A percentile compares a stretch with the other conserved stretches of the same genome.
Evolutionary conservation across 495 filamentous ascomycete species (phyloP).

Genomic region (Hypoxylon lienhwacheense): DNA sequence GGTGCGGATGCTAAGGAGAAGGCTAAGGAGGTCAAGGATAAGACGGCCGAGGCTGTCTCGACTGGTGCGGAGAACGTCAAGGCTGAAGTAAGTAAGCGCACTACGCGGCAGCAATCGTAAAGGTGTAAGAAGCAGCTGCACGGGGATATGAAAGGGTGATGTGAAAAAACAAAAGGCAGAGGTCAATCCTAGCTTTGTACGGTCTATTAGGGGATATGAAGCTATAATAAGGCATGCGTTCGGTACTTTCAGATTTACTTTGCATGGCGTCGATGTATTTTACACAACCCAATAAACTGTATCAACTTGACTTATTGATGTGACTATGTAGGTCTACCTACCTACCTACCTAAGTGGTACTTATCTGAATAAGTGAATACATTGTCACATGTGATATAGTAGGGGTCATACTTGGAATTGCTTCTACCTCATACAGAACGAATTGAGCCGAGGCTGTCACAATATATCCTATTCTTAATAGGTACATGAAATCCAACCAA

Average conservation of each 20-base stretch:
- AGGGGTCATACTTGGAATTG: too few relatives aligned
- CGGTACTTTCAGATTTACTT: conserved; percentile 26
- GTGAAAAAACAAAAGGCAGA: conserved; percentile 6
- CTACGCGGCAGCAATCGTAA: conserved; percentile 47
- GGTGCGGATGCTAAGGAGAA: conserved; percentile 73
- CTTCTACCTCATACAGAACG: too few relatives aligned
- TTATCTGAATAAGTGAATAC: too few relatives aligned
- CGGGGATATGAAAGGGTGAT: background rate
- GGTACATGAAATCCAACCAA: too few relatives aligned
- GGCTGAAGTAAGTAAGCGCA: conserved; percentile 59
- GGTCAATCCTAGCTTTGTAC: conserved; percentile 9
- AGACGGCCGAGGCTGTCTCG: conserved; percentile 68
- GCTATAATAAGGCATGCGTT: conserved; percentile 24
- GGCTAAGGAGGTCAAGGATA: conserved; percentile 75
- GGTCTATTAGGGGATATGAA: conserved; percentile 10
- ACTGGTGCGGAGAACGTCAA: conserved; percentile 68
- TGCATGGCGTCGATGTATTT: conserved; percentile 34
- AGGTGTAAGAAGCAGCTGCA: background rate
- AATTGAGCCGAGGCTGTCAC: too few relatives aligned
- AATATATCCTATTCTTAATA: too few relatives aligned
- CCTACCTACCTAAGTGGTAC: too few relatives aligned
- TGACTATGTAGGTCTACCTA: background rate
- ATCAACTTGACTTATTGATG: conserved; percentile 7
- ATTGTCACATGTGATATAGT: too few relatives aligned
- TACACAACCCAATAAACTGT: conserved; percentile 23